Evolutionary conservation across 2,329 filamentous ascomycete genomes (phyloP).

Genomic region (Trichophyton benhamiae): DNA sequence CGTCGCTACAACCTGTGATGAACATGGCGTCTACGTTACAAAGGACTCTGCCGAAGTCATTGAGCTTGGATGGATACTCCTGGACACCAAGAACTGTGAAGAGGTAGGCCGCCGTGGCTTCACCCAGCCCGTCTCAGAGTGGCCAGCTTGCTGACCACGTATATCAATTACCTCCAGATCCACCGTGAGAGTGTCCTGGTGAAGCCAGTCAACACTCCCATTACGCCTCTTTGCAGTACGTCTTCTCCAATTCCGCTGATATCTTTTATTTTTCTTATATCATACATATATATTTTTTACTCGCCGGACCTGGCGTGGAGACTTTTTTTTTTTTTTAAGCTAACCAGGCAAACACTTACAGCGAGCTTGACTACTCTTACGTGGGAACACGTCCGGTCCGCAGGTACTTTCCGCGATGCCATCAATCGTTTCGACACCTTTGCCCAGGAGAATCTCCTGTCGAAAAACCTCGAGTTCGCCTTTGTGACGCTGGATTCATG

Average conservation of each 20-base stretch:
- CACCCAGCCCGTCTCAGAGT: conserved; percentile 6
- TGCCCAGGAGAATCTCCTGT: conserved; percentile 77
- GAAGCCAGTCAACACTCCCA: conserved; percentile 96
- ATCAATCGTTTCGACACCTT: conserved; percentile 91
- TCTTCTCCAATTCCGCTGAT: conserved; percentile 23
- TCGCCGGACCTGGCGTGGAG: conserved; percentile 10
- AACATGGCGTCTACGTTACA: conserved; percentile 97
- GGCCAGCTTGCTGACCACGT: conserved; percentile 7
- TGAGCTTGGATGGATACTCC: conserved; percentile 93
- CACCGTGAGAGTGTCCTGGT: conserved; percentile 93
- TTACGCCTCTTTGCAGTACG: conserved; percentile 97
- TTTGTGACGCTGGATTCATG: conserved; percentile 97
- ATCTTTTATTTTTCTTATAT: neutral
- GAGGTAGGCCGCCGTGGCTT: conserved; percentile 51
- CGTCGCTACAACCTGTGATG: conserved; percentile 96
- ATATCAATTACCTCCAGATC: conserved; percentile 45
- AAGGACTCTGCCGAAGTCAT: conserved; percentile 99
- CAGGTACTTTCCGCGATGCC: conserved; percentile 92
- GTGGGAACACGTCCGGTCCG: conserved; percentile 97
- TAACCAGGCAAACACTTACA: conserved; percentile 29
- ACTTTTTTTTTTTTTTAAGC: neutral
- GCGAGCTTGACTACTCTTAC: conserved; percentile 94
- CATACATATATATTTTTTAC: neutral
- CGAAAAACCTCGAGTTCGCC: conserved; percentile 89
- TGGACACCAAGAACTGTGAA: conserved; percentile 81